Base-by-base conservation (phyloP, 352 stramenopile genomes). In the Saprolegnia diclina region DNA sequence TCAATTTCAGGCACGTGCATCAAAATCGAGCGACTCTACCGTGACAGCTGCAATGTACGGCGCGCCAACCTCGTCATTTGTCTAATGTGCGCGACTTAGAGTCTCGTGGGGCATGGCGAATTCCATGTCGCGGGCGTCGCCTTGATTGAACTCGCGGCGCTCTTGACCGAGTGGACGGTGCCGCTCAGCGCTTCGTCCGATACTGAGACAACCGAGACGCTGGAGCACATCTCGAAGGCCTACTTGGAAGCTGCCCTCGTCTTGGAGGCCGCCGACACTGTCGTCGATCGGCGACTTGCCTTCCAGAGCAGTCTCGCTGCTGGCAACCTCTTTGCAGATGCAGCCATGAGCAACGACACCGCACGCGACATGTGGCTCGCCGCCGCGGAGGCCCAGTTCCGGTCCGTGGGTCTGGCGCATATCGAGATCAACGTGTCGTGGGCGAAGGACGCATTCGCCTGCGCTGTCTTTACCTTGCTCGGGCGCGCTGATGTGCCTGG, bases 11-110 rank as follows among this genome's bases (percentile, higher is more conserved):
- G 11, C 24, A 10, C 42, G 53, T 66, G 29, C n/a, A 6, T 55
- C 57, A 42, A 42, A 22, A 59, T 61, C 21, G 50, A 69, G 29
- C 16, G 13, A n/a, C 46, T 69, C 32, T 69, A 42, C 42, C 63
- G 48, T 16, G 7, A n/a, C 5, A 38, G n/a, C 37, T 48, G 63
- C 26, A 24, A 69, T 44, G 63, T 61, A 52, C 18, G 3, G 13
- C n/a, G 7, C 56, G 7, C 35, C 52, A 11, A 4, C 26, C 7
- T 18, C 24, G 40, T 29, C 9, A 3, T 57, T 10, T 46, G n/a
- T 11, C 21, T 5, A 57, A 52, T 16, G 19, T 13, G 11, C 22
- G n/a, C n/a, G n/a, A 24, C 13, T 40, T 46, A 69, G 63, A 45
- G 32, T 14, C 37, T 62, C 16, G 53, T 42, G 11, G 53, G 42